Evolutionary conservation across 139 green algal species (phyloP).

Genomic region (Eudorina sp.): DNA sequence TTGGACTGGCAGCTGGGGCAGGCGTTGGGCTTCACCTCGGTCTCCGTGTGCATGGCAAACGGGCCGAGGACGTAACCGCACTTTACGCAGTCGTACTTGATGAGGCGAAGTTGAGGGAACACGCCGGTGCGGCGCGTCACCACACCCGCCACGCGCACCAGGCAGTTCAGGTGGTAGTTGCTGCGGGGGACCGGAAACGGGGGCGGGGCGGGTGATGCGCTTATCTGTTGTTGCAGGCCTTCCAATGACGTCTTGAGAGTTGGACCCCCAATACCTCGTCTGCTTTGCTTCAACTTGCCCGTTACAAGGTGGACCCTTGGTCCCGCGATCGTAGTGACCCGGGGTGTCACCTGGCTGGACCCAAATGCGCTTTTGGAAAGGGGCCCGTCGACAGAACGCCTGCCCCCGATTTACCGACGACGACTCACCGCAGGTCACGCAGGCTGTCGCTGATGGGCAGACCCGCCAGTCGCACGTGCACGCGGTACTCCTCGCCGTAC

Average conservation of each 20-base stretch:
- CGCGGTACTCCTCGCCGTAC: constrained; percentile 61
- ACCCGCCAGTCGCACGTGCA: constrained; percentile 92
- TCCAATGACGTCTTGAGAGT: no score
- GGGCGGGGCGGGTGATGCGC: background rate
- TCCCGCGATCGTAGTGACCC: no score
- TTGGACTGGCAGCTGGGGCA: constrained; percentile 92
- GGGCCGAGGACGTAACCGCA: constrained; percentile 93
- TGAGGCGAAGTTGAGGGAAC: constrained; percentile 95
- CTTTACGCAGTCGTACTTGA: constrained; percentile 94
- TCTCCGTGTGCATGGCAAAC: constrained; percentile 80
- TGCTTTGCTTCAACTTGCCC: no score
- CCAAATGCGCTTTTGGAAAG: no score
- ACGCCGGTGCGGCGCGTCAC: constrained; percentile 96
- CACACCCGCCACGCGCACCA: constrained; percentile 93
- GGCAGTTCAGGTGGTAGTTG: constrained; percentile 87
- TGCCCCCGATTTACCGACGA: no score
- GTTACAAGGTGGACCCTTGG: no score
- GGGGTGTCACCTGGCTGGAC: no score
- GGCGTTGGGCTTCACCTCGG: constrained; percentile 83
- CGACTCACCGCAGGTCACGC: constrained; percentile 87
- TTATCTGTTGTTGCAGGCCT: no score
- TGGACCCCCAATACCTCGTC: no score
- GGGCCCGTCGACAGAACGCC: no score
- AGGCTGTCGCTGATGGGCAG: constrained; percentile 94
- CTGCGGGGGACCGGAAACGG: background rate